These are phyloP conservation scores for Apiotrichum gamsii DNA, from an alignment of 1,284 basidiomycete genomes.

Conservation along the genomic window DNA sequence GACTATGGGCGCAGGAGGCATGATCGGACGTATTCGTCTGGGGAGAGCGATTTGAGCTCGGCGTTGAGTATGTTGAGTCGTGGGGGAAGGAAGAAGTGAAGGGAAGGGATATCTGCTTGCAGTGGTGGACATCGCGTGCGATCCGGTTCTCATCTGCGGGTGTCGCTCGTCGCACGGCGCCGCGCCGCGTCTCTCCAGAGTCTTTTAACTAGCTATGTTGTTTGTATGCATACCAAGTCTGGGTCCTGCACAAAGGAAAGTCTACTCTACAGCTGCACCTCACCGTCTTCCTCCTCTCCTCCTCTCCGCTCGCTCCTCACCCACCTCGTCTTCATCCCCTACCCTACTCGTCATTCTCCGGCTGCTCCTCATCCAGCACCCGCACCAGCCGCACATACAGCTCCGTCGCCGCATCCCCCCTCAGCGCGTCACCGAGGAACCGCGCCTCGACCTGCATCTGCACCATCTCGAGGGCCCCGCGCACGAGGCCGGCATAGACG, in stretches of 20 bases:
- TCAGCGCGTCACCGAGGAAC: slow-evolving; percentile 82
- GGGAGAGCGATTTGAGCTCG: slow-evolving; percentile 19
- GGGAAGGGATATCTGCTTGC: too few relatives aligned
- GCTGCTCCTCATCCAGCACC: slow-evolving; percentile 84
- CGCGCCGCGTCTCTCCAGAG: too few relatives aligned
- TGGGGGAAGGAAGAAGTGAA: background rate
- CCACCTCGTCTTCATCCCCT: background rate
- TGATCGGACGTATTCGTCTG: slow-evolving; percentile 1
- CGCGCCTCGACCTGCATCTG: slow-evolving; percentile 92
- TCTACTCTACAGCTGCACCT: too few relatives aligned
- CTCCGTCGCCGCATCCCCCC: slow-evolving; percentile 92
- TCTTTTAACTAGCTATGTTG: too few relatives aligned
- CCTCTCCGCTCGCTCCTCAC: background rate
- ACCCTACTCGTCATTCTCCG: slow-evolving; percentile 46
- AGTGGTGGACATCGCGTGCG: too few relatives aligned
- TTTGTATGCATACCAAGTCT: slow-evolving; percentile 1
- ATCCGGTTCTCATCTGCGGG: too few relatives aligned
- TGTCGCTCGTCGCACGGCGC: too few relatives aligned
- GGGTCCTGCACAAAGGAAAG: too few relatives aligned
- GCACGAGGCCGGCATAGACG: slow-evolving; percentile 84
- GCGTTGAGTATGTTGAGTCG: slow-evolving; percentile 3
- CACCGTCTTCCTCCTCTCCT: background rate
- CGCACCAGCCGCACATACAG: slow-evolving; percentile 84
- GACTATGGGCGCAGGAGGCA: background rate
- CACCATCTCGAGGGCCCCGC: slow-evolving; percentile 96